These are phyloP conservation scores for Pythium monospermum DNA, from an alignment of 352 stramenopile species.

Conservation along the genomic window DNA sequence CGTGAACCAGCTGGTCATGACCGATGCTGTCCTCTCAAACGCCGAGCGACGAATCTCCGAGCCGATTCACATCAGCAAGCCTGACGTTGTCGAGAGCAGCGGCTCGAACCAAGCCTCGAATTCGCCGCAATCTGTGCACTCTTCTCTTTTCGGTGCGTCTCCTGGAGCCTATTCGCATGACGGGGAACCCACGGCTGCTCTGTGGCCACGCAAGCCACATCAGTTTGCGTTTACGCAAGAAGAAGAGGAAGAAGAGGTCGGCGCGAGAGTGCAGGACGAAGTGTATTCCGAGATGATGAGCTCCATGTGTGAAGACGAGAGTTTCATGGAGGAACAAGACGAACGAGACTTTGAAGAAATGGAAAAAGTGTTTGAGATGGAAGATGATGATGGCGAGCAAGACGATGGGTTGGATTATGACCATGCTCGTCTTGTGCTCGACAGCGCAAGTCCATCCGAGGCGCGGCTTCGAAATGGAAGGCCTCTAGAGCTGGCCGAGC, in stretches of 20 bases:
- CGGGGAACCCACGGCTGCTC: slow-evolving; percentile 59
- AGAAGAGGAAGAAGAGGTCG: slow-evolving; percentile 63
- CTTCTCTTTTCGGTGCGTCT: slow-evolving; percentile 62
- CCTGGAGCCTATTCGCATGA: slow-evolving; percentile 61
- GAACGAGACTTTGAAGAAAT: slow-evolving; percentile 26
- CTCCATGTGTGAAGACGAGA: slow-evolving; percentile 60
- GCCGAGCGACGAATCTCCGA: slow-evolving; percentile 50
- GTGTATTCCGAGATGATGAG: slow-evolving; percentile 77
- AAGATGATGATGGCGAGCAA: slow-evolving; percentile 13
- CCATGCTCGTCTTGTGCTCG: slow-evolving; percentile 1
- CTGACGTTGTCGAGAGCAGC: slow-evolving; percentile 15
- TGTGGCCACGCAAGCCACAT: slow-evolving; percentile 76
- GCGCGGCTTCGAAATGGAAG: too few relatives aligned
- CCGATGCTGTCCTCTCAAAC: slow-evolving; percentile 40
- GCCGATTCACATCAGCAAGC: slow-evolving; percentile 43
- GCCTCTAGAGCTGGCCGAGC: too few relatives aligned
- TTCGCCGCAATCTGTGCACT: slow-evolving; percentile 65
- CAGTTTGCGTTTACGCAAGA: slow-evolving; percentile 85
- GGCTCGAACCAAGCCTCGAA: slow-evolving; percentile 36
- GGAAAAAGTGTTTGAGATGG: slow-evolving; percentile 60
- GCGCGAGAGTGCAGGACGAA: slow-evolving; percentile 52
- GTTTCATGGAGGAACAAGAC: slow-evolving; percentile 39
- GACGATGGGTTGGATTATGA: slow-evolving; percentile 1
- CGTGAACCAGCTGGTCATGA: slow-evolving; percentile 68
- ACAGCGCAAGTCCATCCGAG: background rate